Base-by-base conservation (phyloP, 208 protist species). In the Leishmania major region DNA sequence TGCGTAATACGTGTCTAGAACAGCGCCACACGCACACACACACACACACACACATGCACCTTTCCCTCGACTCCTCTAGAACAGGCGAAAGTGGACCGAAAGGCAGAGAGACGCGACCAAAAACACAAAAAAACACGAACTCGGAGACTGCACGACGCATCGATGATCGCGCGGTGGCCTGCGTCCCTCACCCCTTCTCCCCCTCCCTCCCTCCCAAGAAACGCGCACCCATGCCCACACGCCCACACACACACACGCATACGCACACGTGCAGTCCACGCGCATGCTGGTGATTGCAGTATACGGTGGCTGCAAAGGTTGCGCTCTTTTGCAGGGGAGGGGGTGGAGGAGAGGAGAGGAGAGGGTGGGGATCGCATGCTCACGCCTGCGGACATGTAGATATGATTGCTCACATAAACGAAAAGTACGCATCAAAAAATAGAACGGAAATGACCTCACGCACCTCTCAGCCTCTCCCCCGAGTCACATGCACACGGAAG, bases 371-470 rank as follows among this genome's bases (percentile, higher is more conserved):
- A 22, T 47, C 31, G 37, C 67, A 72, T 19, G 8, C 25, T 72
- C 35, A 15, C 40, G 40, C 40, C 67, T 49, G 40, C 45, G 8
- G 17, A 72, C 19, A 28, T 19, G 15, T 11, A 74, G 15, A 22
- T 28, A 51, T 28, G 67, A 28, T 7, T 49, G 67, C 40, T 19
- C n/a, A 72, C 37, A 19, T 49, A 11, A 72, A n/a, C 37, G 25
- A 7, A 45, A 72, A 72, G 6, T 15, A 22, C 28, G 15, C 67
- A 74, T 43, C 37, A 73, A 87, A 59, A 84, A 75, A 83, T 66
- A 84, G 76, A 80, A 86, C 31, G 40, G 51, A 74, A 69, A 79
- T 69, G 43, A 74, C 67, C 67, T 73, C 67, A 4, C 67, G 17
- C 40, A 73, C 25, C 22, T 28, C 70, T 72, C 40, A n/a, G n/a